Conservation (phyloP, 192 early-diverging fungal genomes). For the Rhizoclosmatium sp. region DNA sequence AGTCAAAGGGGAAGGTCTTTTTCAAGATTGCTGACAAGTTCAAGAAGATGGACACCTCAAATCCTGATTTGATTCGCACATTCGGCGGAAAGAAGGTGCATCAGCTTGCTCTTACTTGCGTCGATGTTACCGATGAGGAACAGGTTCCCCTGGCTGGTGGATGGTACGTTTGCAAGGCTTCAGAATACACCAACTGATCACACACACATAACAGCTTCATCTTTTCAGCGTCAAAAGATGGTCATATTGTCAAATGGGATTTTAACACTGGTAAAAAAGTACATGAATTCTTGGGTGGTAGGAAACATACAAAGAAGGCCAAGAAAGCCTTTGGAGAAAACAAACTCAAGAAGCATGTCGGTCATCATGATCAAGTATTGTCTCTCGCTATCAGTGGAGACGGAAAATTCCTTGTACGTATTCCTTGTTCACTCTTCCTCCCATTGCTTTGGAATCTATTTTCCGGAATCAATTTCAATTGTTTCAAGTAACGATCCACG, state of each 20-base stretch:
- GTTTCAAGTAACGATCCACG: not conserved
- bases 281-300: constrained; percentile 73
- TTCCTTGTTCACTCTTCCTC: not conserved
- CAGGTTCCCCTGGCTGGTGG: constrained; percentile 41
- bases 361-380: constrained; percentile 62
- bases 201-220: constrained; percentile 53
- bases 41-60: constrained; percentile 52
- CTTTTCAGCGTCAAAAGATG: constrained; percentile 93
- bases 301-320: constrained; percentile 71
- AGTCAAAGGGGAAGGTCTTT: constrained; percentile 61
- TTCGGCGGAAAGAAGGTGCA: constrained; percentile 66
- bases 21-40: constrained; percentile 57
- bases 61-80: constrained; percentile 39
- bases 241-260: constrained; percentile 90
- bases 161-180: constrained; percentile 1
- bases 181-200: not conserved
- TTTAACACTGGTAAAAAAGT: constrained; percentile 73
- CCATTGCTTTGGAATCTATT: not conserved
- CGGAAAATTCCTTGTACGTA: constrained; percentile 60
- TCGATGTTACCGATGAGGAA: constrained; percentile 64
- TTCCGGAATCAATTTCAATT: not conserved
- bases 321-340: constrained; percentile 43
- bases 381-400: constrained; percentile 54
- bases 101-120: constrained; percentile 80
- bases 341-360: constrained; percentile 44